Evolutionary conservation across 2,329 filamentous ascomycete species (phyloP).

Genomic region (Dactylella cylindrospora): DNA sequence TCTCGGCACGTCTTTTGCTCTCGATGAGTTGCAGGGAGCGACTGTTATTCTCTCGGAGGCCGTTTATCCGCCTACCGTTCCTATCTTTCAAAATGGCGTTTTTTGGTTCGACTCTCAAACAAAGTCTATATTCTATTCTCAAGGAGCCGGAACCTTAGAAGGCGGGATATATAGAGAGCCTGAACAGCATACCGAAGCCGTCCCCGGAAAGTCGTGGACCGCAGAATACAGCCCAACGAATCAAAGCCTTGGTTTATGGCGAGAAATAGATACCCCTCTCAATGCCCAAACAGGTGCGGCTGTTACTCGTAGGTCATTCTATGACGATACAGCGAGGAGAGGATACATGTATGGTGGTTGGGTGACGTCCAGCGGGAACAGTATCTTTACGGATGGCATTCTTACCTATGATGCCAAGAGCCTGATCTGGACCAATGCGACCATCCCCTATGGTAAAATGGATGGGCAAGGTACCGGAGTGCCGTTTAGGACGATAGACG

Average conservation of each 20-base stretch:
- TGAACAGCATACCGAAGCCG: slow-evolving; percentile 2
- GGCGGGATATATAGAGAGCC: slow-evolving; percentile 14
- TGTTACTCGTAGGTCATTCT: slow-evolving; percentile 26
- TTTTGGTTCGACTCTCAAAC: slow-evolving; percentile 30
- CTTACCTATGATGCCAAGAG: slow-evolving; percentile 23
- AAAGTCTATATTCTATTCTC: slow-evolving; percentile 29
- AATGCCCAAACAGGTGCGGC: slow-evolving; percentile 24
- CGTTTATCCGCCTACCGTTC: slow-evolving; percentile 20
- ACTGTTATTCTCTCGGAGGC: slow-evolving; percentile 23
- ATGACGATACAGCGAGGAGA: slow-evolving; percentile 23
- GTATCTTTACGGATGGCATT: slow-evolving; percentile 14
- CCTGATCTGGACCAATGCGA: slow-evolving; percentile 16
- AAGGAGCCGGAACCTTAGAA: slow-evolving; percentile 13
- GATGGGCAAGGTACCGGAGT: slow-evolving; percentile 24
- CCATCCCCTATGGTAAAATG: slow-evolving; percentile 29
- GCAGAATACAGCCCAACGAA: slow-evolving; percentile 17
- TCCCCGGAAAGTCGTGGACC: slow-evolving; percentile 23
- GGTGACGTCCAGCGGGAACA: slow-evolving; percentile 2
- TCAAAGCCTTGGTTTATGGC: slow-evolving; percentile 15
- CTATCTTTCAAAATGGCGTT: slow-evolving; percentile 17
- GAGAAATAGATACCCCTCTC: slow-evolving; percentile 24
- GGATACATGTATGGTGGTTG: slow-evolving; percentile 34
- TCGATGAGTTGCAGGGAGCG: slow-evolving; percentile 2
- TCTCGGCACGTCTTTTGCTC: slow-evolving; percentile 7
- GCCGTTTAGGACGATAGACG: slow-evolving; percentile 17